Base-by-base conservation (phyloP, 192 early-diverging fungal species). In the Haplosporangium gracile region DNA sequence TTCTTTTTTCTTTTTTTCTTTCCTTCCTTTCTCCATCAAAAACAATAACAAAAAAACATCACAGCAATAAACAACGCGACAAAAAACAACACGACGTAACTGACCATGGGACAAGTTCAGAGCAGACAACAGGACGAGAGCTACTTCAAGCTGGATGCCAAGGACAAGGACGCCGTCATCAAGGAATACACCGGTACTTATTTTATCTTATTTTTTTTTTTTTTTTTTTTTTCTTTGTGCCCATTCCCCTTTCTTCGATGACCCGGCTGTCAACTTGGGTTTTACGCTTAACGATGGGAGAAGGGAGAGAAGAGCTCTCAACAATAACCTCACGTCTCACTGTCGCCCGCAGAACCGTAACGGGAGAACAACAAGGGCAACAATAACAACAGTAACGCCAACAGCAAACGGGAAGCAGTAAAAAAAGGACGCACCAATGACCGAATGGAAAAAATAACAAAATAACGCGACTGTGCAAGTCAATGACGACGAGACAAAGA, bases 41-140 rank as follows among this genome's bases (percentile, higher is more conserved):
- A 38, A 18, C n/a, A 57, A 57, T n/a, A 57, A 57, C 55, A 26
- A 26, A 4, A 57, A 26, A 5, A 26, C 22, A 45, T 45, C 11
- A 45, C n/a, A 18, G 47, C 43, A 72, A 40, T 40, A 72, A 13
- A 24, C 40, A 74, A 42, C 39, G 38, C 32, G 10, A 36, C 74
- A 68, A 68, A 53, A 74, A 51, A 0, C 49, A 51, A 20, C 49
- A 51, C 49, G 40, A 68, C 55, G n/a, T 26, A 57, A 4, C 16
- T 18, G 24, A 80, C 57, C 69, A 86, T 86, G 84, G 84, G 84
- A 55, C 84, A 86, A 81, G 84, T 81, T 60, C 84, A 86, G n/a
- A 86, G 84, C 75, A 29, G 84, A 78, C 53, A 85, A 26, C 34
- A 72, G 70, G 84, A 86, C 34, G 84, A 80, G 53, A 29, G 29